phyloP scores from a whole-genome alignment of 331 rosid species.

The Arachis monticola region DNA sequence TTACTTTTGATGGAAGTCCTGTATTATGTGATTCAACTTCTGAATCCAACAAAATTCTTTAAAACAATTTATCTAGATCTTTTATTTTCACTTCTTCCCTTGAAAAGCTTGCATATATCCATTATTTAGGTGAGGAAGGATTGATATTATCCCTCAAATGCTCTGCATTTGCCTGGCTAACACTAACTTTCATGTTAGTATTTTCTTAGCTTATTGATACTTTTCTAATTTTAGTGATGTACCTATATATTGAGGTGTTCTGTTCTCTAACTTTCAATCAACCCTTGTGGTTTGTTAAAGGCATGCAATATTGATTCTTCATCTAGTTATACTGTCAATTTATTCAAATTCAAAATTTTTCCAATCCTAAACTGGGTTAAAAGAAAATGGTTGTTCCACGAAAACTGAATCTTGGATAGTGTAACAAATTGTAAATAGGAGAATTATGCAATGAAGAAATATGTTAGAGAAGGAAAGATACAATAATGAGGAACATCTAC shows the following conservation, averaged over 20 bases:
- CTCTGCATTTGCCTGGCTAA: not conserved
- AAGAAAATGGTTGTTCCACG: no score
- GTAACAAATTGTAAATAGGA: no score
- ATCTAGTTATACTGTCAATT: not conserved
- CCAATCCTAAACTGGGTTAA: not conserved
- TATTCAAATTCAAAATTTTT: slow-evolving; percentile 3
- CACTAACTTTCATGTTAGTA: not conserved
- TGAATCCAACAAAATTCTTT: no score
- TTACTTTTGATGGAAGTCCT: no score
- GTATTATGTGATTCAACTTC: no score
- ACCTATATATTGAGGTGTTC: no score
- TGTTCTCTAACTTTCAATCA: no score
- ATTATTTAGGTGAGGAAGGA: not conserved
- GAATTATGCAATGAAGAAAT: no score
- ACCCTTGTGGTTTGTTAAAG: not conserved
- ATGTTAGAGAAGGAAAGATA: no score
- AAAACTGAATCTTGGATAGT: no score
- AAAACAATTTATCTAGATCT: not conserved
- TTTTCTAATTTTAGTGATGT: not conserved
- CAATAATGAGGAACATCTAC: no score
- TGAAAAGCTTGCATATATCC: not conserved
- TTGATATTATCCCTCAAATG: not conserved
- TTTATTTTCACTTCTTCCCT: not conserved
- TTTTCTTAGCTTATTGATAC: not conserved
- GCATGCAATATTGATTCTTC: not conserved